Evolutionary conservation across 371 early-diverging fungal genomes (phyloP).

Genomic region (Mortierella polycephala): DNA sequence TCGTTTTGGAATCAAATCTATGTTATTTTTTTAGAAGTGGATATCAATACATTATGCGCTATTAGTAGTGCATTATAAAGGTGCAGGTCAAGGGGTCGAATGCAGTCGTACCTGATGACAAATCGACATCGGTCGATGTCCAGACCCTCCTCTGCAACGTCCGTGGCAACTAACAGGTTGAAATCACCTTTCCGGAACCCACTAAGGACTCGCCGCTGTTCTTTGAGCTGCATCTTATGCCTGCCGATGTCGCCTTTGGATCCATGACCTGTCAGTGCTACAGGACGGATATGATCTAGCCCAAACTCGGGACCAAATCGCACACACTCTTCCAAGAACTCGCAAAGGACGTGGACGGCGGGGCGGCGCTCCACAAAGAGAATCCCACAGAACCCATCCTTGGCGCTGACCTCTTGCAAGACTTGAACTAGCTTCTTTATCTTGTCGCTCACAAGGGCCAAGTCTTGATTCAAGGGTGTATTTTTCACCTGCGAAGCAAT

Average conservation of each 20-base stretch:
- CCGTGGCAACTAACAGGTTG: slow-evolving; percentile 90
- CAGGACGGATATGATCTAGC: slow-evolving; percentile 44
- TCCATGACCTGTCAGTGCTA: slow-evolving; percentile 75
- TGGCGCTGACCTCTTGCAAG: slow-evolving; percentile 57
- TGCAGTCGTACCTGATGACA: slow-evolving; percentile 79
- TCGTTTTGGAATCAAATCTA: slow-evolving; percentile 83
- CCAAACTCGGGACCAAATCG: slow-evolving; percentile 60
- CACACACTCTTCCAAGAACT: slow-evolving; percentile 62
- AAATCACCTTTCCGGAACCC: slow-evolving; percentile 75
- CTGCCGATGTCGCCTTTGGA: slow-evolving; percentile 6
- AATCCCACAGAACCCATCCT: slow-evolving; percentile 79
- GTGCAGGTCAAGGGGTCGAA: no score
- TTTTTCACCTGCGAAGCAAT: slow-evolving; percentile 17
- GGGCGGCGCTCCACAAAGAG: slow-evolving; percentile 83
- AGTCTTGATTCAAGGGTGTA: slow-evolving; percentile 4
- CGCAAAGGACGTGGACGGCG: slow-evolving; percentile 69
- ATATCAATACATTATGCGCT: background rate
- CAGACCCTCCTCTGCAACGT: slow-evolving; percentile 97
- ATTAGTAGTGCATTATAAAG: background rate
- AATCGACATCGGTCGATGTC: slow-evolving; percentile 95
- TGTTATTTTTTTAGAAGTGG: background rate
- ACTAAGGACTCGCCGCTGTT: slow-evolving; percentile 71
- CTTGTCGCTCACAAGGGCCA: slow-evolving; percentile 59
- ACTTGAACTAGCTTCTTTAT: slow-evolving; percentile 62
- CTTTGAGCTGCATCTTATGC: slow-evolving; percentile 67